Percentiles rank a stretch among this genome's conserved stretches.
phyloP scores from a whole-genome alignment of 192 early-diverging fungal species.

The Coemansia aciculifera region DNA sequence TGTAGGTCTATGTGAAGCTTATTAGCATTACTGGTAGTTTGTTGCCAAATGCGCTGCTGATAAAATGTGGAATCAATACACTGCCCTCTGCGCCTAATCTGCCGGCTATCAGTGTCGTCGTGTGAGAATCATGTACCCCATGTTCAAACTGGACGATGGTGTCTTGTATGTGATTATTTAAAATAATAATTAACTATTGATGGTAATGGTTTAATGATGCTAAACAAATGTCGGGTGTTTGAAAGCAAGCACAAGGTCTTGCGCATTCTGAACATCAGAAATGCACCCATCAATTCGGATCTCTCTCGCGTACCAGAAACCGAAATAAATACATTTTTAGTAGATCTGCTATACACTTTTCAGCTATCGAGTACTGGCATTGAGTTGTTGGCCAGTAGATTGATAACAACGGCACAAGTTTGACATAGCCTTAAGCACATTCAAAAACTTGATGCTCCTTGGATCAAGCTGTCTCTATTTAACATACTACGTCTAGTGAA shows the following conservation, averaged over 20 bases:
- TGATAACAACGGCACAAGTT: not conserved
- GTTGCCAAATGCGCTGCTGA: not conserved
- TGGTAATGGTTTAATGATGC: not conserved
- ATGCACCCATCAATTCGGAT: not conserved
- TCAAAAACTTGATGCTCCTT: not conserved
- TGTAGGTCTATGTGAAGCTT: conserved; percentile 37
- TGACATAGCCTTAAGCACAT: not conserved
- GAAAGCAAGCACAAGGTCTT: not conserved
- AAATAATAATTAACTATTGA: not conserved
- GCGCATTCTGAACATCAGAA: not conserved
- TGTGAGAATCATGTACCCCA: conserved; percentile 36
- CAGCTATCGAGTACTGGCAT: not conserved
- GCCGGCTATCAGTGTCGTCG: conserved; percentile 25
- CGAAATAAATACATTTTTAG: not conserved
- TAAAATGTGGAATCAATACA: conserved; percentile 31
- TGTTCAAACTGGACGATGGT: conserved; percentile 31
- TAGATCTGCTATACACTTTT: not conserved
- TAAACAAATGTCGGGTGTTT: not conserved
- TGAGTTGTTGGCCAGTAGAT: not conserved
- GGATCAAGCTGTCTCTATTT: not conserved
- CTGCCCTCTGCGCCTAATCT: conserved; percentile 17
- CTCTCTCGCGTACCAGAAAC: not conserved
- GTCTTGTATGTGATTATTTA: conserved; percentile 23
- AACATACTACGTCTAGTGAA: not conserved
- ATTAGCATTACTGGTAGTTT: conserved; percentile 15